These are phyloP conservation scores for Podospora pseudocomata DNA, from an alignment of 495 filamentous ascomycete species.

Conservation along the genomic window DNA sequence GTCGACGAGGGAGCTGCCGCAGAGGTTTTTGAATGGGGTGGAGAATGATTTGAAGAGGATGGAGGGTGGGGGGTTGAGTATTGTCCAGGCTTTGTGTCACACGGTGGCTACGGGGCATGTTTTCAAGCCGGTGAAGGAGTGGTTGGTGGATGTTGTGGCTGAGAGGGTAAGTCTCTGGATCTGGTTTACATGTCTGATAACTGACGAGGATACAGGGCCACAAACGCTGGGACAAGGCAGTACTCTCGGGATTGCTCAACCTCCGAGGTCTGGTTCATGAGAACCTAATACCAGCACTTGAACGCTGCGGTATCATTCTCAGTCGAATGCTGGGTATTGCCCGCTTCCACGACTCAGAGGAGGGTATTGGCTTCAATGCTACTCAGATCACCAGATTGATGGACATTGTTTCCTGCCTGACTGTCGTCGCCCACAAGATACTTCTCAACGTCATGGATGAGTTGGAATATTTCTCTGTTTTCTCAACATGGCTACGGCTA, in stretches of 20 bases:
- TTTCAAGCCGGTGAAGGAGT: constrained; percentile 72
- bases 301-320: constrained; percentile 76
- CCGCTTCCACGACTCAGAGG: constrained; percentile 67
- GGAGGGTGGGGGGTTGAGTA: constrained; percentile 40
- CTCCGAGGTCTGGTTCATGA: constrained; percentile 77
- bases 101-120: constrained; percentile 82
- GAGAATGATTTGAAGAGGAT: constrained; percentile 57
- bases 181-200: background rate
- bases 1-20: constrained; percentile 73
- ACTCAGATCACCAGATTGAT: constrained; percentile 51
- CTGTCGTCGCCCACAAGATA: constrained; percentile 69
- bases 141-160: constrained; percentile 79
- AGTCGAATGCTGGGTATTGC: constrained; percentile 83
- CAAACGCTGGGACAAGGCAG: constrained; percentile 91
- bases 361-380: constrained; percentile 59
- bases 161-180: constrained; percentile 62
- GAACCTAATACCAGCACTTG: constrained; percentile 80
- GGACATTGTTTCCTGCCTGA: constrained; percentile 71
- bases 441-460: constrained; percentile 71
- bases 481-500: constrained; percentile 80
- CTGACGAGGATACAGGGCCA: constrained; percentile 60
- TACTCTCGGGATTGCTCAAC: constrained; percentile 68
- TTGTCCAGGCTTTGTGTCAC: constrained; percentile 78
- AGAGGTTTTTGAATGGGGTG: constrained; percentile 69
- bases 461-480: constrained; percentile 69